phyloP scores from a whole-genome alignment of 2,329 filamentous ascomycete genomes.

The Aspergillus felis region DNA sequence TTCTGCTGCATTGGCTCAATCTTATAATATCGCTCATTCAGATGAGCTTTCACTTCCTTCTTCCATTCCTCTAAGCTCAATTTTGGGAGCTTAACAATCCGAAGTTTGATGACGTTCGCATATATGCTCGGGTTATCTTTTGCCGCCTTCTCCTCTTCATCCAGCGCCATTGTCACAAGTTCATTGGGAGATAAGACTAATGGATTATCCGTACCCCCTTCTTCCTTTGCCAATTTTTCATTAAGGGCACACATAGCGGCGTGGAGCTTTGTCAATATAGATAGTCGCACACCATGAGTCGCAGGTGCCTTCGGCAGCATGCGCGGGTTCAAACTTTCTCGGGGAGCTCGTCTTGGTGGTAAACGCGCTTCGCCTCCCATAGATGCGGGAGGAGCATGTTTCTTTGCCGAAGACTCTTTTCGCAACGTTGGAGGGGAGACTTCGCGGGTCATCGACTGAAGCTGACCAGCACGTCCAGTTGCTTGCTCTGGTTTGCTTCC shows the following conservation, averaged over 20 bases:
- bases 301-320: slow-evolving; percentile 43
- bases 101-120: slow-evolving; percentile 76
- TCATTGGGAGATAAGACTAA: slow-evolving; percentile 42
- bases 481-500: slow-evolving; percentile 11
- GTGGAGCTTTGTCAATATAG: slow-evolving; percentile 44
- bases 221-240: slow-evolving; percentile 31
- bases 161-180: slow-evolving; percentile 44
- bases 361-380: slow-evolving; percentile 7
- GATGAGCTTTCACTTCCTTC: slow-evolving; percentile 51
- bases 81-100: slow-evolving; percentile 69
- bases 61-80: slow-evolving; percentile 72
- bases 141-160: slow-evolving; percentile 72
- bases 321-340: slow-evolving; percentile 44
- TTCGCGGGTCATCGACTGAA: slow-evolving; percentile 21
- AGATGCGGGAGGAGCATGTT: slow-evolving; percentile 1
- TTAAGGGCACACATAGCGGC: slow-evolving; percentile 41
- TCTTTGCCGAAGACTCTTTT: slow-evolving; percentile 2
- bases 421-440: slow-evolving; percentile 29
- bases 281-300: slow-evolving; percentile 37
- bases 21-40: slow-evolving; percentile 37
- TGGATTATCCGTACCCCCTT: slow-evolving; percentile 26
- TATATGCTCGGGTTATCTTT: slow-evolving; percentile 68
- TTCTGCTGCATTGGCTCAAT: slow-evolving; percentile 25
- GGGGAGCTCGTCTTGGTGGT: slow-evolving; percentile 30
- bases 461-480: slow-evolving; percentile 10